Conservation (phyloP, 179 eudicot species). For the Nepenthes alata region DNA sequence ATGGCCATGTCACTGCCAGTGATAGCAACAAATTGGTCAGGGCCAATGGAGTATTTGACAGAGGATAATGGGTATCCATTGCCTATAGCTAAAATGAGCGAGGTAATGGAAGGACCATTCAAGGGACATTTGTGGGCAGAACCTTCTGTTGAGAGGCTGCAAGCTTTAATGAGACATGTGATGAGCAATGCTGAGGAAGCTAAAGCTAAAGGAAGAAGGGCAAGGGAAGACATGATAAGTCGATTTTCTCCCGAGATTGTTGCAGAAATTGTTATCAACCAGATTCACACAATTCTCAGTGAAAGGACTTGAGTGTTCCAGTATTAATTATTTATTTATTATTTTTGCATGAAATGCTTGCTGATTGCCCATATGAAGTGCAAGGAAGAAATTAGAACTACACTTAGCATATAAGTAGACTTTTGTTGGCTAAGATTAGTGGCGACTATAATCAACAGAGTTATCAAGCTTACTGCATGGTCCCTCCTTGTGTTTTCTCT, state of each 20-base stretch:
- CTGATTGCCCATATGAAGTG: not conserved
- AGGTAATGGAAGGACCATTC: slow-evolving; percentile 57
- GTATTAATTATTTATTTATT: not conserved
- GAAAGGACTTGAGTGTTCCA: not conserved
- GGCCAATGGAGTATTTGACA: slow-evolving; percentile 53
- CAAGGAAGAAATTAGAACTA: no score
- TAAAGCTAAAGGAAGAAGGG: slow-evolving; percentile 38
- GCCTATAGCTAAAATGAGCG: slow-evolving; percentile 37
- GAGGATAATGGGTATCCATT: slow-evolving; percentile 51
- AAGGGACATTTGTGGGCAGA: slow-evolving; percentile 74
- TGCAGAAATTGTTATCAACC: slow-evolving; percentile 23
- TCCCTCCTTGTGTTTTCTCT: no score
- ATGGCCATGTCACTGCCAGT: slow-evolving; percentile 76
- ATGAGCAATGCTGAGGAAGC: slow-evolving; percentile 44
- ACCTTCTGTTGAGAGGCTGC: slow-evolving; percentile 47
- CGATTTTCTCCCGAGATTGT: slow-evolving; percentile 40
- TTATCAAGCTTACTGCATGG: no score
- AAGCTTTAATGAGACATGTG: slow-evolving; percentile 43
- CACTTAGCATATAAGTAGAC: no score
- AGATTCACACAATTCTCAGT: slow-evolving; percentile 16
- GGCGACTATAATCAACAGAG: no score
- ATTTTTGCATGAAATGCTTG: not conserved
- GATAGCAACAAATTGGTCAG: slow-evolving; percentile 62
- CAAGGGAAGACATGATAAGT: slow-evolving; percentile 37
- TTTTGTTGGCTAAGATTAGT: no score